Conservation (phyloP, 1,284 basidiomycete genomes). For the Wallemia ichthyophaga region DNA sequence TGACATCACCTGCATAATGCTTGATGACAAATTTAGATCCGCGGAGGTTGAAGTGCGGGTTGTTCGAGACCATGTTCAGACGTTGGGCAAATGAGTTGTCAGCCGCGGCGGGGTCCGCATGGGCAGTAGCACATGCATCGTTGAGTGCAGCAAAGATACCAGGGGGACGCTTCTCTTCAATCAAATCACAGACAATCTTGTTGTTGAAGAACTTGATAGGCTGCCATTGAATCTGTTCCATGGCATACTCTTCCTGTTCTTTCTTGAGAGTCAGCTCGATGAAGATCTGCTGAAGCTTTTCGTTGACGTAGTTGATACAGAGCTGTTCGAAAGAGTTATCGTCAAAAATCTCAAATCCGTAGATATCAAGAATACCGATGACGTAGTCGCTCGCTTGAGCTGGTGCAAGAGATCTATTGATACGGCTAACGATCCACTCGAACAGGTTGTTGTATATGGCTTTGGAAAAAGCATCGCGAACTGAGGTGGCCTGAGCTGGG, state of each 20-base stretch:
- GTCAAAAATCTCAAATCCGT: conserved; percentile 95
- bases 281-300: conserved; percentile 96
- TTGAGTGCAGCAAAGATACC: conserved; percentile 95
- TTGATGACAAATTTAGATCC: conserved; percentile 66
- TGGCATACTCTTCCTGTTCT: conserved; percentile 95
- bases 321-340: conserved; percentile 97
- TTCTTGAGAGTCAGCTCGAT: conserved; percentile 96
- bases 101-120: conserved; percentile 83
- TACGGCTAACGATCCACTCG: conserved; percentile 92
- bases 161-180: conserved; percentile 82
- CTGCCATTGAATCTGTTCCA: conserved; percentile 96
- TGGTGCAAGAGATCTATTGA: conserved; percentile 89
- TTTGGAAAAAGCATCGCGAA: conserved; percentile 74
- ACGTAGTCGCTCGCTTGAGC: conserved; percentile 42
- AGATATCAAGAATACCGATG: conserved; percentile 92
- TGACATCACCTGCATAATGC: conserved; percentile 93
- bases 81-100: conserved; percentile 94
- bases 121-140: conserved; percentile 91
- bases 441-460: conserved; percentile 97
- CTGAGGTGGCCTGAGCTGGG: conserved; percentile 59
- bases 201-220: conserved; percentile 96
- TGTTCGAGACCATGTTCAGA: conserved; percentile 43
- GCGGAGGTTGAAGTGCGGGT: conserved; percentile 74
- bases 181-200: conserved; percentile 90
- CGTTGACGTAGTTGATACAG: conserved; percentile 99